Percentiles rank a stretch among this genome's conserved stretches.
These are phyloP conservation scores for Fusarium tuaranense DNA, from an alignment of 2,329 filamentous ascomycete genomes.

Conservation along the genomic window DNA sequence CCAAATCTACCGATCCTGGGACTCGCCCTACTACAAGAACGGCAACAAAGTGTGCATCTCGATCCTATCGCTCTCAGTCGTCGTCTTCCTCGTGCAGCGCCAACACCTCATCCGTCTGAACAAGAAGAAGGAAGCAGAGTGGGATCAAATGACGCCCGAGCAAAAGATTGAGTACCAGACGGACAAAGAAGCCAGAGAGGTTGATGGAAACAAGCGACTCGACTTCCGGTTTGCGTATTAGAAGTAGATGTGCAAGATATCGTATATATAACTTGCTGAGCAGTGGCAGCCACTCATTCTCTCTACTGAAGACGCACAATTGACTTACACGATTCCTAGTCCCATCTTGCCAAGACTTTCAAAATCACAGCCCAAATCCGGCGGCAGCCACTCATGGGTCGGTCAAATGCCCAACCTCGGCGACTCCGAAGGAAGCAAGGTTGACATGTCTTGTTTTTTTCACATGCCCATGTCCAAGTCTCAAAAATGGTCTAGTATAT, in stretches of 20 bases:
- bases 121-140: slow-evolving; percentile 59
- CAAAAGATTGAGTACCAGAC: slow-evolving; percentile 60
- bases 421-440: background rate
- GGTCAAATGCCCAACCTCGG: slow-evolving; percentile 14
- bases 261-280: background rate
- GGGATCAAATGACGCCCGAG: slow-evolving; percentile 58
- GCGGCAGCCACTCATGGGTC: slow-evolving; percentile 15
- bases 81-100: slow-evolving; percentile 62
- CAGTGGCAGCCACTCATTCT: background rate
- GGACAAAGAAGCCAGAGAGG: slow-evolving; percentile 56
- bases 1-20: slow-evolving; percentile 64
- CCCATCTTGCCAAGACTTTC: slow-evolving; percentile 6
- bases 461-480: background rate
- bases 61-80: slow-evolving; percentile 61
- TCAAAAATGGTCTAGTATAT: slow-evolving; percentile 11
- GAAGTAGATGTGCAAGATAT: background rate
- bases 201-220: slow-evolving; percentile 62
- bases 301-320: background rate
- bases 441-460: slow-evolving; percentile 12
- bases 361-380: slow-evolving; percentile 10
- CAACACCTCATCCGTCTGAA: slow-evolving; percentile 59
- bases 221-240: slow-evolving; percentile 65
- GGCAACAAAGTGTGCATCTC: slow-evolving; percentile 69
- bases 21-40: slow-evolving; percentile 66
- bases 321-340: background rate